Conservation (phyloP, 106 monocot species). For the Acanthochlamys bracteata region DNA sequence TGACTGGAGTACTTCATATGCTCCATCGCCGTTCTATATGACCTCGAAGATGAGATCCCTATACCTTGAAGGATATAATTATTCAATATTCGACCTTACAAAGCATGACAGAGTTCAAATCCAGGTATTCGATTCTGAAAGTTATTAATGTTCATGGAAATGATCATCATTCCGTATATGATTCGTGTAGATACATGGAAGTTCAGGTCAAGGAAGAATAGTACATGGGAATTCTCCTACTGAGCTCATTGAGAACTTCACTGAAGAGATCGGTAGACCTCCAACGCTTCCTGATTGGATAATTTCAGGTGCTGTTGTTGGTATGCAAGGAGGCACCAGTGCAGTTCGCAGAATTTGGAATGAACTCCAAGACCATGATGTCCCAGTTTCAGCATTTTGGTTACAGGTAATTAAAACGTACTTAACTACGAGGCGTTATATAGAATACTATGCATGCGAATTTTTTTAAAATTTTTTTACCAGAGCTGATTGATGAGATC, state of each 20-base stretch:
- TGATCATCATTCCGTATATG: not conserved
- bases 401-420: slow-evolving; percentile 50
- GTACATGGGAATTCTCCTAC: slow-evolving; percentile 50
- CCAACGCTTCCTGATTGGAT: slow-evolving; percentile 77
- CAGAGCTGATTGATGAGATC: too few relatives aligned
- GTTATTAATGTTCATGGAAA: too few relatives aligned
- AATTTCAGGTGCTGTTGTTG: slow-evolving; percentile 66
- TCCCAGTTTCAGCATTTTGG: slow-evolving; percentile 82
- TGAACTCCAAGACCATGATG: slow-evolving; percentile 49
- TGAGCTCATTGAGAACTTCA: slow-evolving; percentile 47
- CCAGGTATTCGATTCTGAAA: slow-evolving; percentile 34
- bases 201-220: slow-evolving; percentile 45
- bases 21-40: slow-evolving; percentile 87
- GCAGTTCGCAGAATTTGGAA: slow-evolving; percentile 61
- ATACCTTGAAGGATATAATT: slow-evolving; percentile 72
- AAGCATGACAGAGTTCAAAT: slow-evolving; percentile 70
- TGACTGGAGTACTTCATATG: slow-evolving; percentile 85
- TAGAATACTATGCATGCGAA: too few relatives aligned
- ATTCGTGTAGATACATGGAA: slow-evolving; percentile 36
- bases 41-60: slow-evolving; percentile 79
- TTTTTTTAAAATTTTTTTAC: too few relatives aligned
- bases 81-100: slow-evolving; percentile 72
- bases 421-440: too few relatives aligned
- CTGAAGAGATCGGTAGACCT: slow-evolving; percentile 62
- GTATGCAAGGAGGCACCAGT: slow-evolving; percentile 85